phyloP scores from a whole-genome alignment of 2,329 filamentous ascomycete species.

The Cladobotryum protrusum region DNA sequence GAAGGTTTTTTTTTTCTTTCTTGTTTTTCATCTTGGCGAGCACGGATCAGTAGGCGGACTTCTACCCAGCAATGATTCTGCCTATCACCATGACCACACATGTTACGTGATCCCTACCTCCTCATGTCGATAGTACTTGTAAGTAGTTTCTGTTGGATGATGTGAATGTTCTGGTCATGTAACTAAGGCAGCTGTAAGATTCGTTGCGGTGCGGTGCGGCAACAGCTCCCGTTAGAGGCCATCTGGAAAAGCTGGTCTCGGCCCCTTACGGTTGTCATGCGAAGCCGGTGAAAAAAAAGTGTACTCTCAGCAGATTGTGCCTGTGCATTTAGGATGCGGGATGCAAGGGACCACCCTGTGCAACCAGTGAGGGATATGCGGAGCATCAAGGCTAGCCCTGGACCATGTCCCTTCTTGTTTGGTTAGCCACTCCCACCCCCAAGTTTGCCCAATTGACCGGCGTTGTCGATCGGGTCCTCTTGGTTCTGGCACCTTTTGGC shows the following conservation, averaged over 20 bases:
- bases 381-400: background rate
- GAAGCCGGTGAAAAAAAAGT: too few species aligned
- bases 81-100: background rate
- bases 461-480: too few species aligned
- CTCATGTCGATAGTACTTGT: too few species aligned
- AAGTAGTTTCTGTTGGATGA: background rate
- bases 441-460: too few species aligned
- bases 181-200: too few species aligned
- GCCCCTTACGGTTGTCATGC: background rate
- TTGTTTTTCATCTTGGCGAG: conserved; percentile 2
- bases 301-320: too few species aligned
- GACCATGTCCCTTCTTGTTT: too few species aligned
- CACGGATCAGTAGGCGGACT: conserved; percentile 10
- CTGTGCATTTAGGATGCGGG: background rate
- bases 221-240: background rate
- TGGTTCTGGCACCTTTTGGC: too few species aligned
- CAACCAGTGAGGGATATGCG: background rate
- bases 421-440: too few species aligned
- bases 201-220: too few species aligned
- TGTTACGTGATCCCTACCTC: background rate
- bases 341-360: conserved; percentile 1
- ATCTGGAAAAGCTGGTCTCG: background rate
- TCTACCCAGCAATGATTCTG: background rate
- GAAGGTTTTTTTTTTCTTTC: background rate
- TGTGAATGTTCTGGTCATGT: too few species aligned